Conservation (phyloP, 139 green algal species). For the Coelastrella sp. region DNA sequence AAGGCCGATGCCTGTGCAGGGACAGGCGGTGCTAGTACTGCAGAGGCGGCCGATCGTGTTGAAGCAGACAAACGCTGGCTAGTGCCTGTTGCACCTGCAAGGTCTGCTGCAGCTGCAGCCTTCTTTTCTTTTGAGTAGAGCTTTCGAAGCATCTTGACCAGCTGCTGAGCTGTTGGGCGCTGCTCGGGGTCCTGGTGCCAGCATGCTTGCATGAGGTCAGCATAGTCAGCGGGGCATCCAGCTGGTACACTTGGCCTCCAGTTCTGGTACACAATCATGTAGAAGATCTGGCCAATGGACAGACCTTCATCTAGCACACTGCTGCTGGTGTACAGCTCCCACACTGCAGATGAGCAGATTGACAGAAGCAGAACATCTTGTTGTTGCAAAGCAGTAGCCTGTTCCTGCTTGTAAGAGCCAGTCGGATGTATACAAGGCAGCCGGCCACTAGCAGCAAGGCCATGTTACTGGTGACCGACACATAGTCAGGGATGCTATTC, state of each 20-base stretch:
- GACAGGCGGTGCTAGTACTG: too few species aligned
- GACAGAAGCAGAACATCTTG: too few species aligned
- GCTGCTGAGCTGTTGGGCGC: slow-evolving; percentile 18
- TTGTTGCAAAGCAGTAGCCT: too few species aligned
- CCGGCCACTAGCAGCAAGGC: not conserved
- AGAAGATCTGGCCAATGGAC: slow-evolving; percentile 58
- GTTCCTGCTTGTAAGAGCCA: too few species aligned
- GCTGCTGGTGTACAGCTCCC: slow-evolving; percentile 59
- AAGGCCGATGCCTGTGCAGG: too few species aligned
- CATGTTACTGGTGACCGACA: not conserved
- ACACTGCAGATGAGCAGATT: slow-evolving; percentile 24
- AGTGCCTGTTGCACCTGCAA: not conserved
- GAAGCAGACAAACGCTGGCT: too few species aligned
- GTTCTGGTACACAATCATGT: slow-evolving; percentile 51
- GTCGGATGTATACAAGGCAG: not conserved
- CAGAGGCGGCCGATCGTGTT: too few species aligned
- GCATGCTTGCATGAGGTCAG: slow-evolving; percentile 55
- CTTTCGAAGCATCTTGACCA: slow-evolving; percentile 38
- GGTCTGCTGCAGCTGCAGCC: not conserved
- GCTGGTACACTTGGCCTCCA: slow-evolving; percentile 49
- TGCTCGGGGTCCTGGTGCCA: slow-evolving; percentile 51
- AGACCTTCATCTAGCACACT: slow-evolving; percentile 49
- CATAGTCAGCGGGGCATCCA: slow-evolving; percentile 47
- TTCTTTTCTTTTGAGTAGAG: slow-evolving; percentile 33
- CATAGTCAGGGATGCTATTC: too few species aligned